Evolutionary conservation across 305 asterid species (phyloP), one percentile per base, ranked within the genome.

Genomic region (Fraxinus sp.): DNA sequence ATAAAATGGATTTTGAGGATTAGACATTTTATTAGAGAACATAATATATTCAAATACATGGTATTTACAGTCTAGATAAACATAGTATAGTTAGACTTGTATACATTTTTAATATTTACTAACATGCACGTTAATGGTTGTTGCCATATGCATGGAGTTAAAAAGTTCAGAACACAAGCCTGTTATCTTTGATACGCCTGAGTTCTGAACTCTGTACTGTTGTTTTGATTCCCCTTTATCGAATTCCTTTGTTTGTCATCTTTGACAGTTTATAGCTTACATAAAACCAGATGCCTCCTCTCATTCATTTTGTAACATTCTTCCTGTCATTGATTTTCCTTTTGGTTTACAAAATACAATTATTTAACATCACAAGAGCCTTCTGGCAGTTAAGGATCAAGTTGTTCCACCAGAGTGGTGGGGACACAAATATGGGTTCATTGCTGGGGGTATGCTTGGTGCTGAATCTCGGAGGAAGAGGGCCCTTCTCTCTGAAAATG

Each of bases 371-470:
- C 30, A 33, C 26, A 57, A 82, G 66, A 37, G 66, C 46, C 24
- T 79, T 72, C 1, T 83, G 52, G 57, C 89, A 89, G 97, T 68
- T 35, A 80, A 78, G 73, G 89, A 86, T 82, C 90, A 88, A 88
- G 93, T 82, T 33, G 78, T 91, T 88, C 88, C 98, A 33, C 84
- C 91, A 7, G 96, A 90, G 20, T 96, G 98, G 99, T 94, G 98
- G 98, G 99, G 98, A 41, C 87, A 89, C 90, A 90, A 91, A 84
- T 83, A 81, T 37, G 99, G 99, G 74, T 94, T 94, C 86, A 86
- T 92, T 36, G 85, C 90, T 41, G 99, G 98, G 78, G 98, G 98
- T 75, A 85, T 92, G 85, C 98, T 96, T 79, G 98, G 98, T 80
- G 93, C 97, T 79, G 93, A 91, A 89, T 90, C 95, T 79, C 88